Evolutionary conservation across 768 basidiomycete genomes (phyloP).

Genomic region (Neoboletus magnificus): DNA sequence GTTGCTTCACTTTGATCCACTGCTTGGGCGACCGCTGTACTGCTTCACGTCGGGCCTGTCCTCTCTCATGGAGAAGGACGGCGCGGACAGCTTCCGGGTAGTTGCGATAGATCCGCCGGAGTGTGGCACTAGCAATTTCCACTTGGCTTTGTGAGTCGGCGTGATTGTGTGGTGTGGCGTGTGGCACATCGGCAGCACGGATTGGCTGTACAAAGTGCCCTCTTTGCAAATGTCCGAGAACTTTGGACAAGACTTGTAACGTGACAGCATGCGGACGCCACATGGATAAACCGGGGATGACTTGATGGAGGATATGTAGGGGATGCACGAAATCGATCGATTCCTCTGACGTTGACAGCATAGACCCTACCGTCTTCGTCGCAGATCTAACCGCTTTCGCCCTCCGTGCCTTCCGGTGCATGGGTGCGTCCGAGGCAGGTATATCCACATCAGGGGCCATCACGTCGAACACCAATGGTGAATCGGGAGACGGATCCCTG

Average conservation of each 20-base stretch:
- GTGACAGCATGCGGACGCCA: conserved; percentile 63
- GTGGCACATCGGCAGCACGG: conserved; percentile 18
- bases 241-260: conserved; percentile 45
- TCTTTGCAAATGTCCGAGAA: conserved; percentile 44
- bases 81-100: conserved; percentile 46
- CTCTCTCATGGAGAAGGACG: conserved; percentile 35
- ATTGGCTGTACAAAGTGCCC: conserved; percentile 51
- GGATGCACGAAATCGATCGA: conserved; percentile 54
- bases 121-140: conserved; percentile 38
- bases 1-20: conserved; percentile 18
- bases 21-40: conserved; percentile 13
- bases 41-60: conserved; percentile 25
- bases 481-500: conserved; percentile 33
- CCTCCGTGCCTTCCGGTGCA: conserved; percentile 28
- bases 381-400: conserved; percentile 20
- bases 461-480: conserved; percentile 41
- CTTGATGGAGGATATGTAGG: conserved; percentile 57
- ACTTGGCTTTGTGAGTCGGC: conserved; percentile 22
- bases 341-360: conserved; percentile 11
- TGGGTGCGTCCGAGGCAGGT: conserved; percentile 29
- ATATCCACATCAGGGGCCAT: conserved; percentile 22
- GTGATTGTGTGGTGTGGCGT: conserved; percentile 13
- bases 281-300: conserved; percentile 59
- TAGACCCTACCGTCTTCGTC: conserved; percentile 11
- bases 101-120: conserved; percentile 45